Evolutionary conservation across 768 basidiomycete genomes (phyloP), one percentile per base, ranked within the genome.

Genomic region (Xerocomellus intermedius): DNA sequence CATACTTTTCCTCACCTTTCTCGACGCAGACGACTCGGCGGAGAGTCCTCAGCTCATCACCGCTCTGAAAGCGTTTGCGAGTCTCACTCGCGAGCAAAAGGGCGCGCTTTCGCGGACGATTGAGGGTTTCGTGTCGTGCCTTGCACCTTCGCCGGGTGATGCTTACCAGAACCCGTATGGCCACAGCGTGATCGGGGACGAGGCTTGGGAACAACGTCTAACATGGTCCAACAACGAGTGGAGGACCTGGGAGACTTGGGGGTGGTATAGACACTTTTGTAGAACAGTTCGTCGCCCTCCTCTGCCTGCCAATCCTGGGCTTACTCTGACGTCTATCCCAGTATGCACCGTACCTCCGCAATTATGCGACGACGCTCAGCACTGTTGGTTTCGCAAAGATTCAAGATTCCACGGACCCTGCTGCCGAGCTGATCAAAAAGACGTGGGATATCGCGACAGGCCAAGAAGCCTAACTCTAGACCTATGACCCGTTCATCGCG

Each of bases 181-280:
- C 2, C 74, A 77, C 19, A 75, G 74, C 22, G 82, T 91, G 36
- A 80, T 94, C 28, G 77, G 78, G 4, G 83, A 85, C 60, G 74
- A 79, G 5, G 81, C 83, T 0, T 94, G 91, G 92, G 77, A 83
- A 33, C 81, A 81, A 41, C 85, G 89, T 22, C 77, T 75, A 1
- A 79, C 74, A 30, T 93, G 91, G 91, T 77, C 77, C 21, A 78
- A 82, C 36, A 82, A 84, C 26, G 86, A 89, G 51, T 95, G 93
- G 93, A 80, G 81, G 64, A 77, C 81, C 1, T 94, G 91, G 91
- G 86, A 90, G 73, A 89, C 86, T 0, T 93, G 90, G 87, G 86
- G 89, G 2, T 95, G 93, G 93, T 94, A 89, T 62, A 77, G 89
- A 56, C 91, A 96, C 62, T 94, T 93, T 74, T 90, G 89, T 70